Evolutionary conservation across 108 stramenopile genomes (phyloP).

Genomic region (Stephanodiscus triporus): DNA sequence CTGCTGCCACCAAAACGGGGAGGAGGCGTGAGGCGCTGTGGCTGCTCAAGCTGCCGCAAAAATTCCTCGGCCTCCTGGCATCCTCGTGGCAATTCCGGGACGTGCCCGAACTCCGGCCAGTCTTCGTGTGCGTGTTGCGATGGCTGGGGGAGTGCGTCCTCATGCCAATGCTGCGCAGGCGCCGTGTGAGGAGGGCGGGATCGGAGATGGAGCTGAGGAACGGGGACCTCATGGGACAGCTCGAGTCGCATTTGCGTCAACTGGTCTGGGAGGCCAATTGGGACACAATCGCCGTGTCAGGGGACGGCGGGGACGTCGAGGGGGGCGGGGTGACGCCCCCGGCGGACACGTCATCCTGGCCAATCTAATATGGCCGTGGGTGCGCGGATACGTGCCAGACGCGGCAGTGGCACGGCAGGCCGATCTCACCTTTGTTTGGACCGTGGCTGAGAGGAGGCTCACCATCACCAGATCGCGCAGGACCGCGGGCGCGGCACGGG

Average conservation of each 20-base stretch:
- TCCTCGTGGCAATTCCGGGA: conserved; percentile 78
- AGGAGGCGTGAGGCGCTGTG: neutral
- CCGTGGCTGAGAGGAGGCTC: conserved; percentile 60
- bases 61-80: conserved; percentile 67
- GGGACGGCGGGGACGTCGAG: too few species aligned
- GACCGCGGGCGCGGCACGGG: conserved; percentile 43
- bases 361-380: conserved; percentile 63
- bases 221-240: conserved; percentile 70
- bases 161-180: conserved; percentile 54
- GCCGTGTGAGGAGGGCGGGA: conserved; percentile 52
- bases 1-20: conserved; percentile 6
- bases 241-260: conserved; percentile 68
- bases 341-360: conserved; percentile 68
- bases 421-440: conserved; percentile 68
- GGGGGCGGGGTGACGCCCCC: conserved; percentile 47
- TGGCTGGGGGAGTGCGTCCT: conserved; percentile 80
- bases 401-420: conserved; percentile 50
- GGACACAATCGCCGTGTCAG: too few species aligned
- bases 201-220: conserved; percentile 59
- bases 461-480: conserved; percentile 69
- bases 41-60: neutral
- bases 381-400: conserved; percentile 61
- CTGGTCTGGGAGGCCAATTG: conserved; percentile 90
- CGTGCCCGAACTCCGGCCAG: conserved; percentile 77
- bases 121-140: conserved; percentile 76